Evolutionary conservation across 2,329 filamentous ascomycete genomes (phyloP), one percentile per base, ranked within the genome.

Genomic region (Claviceps digitariae): DNA sequence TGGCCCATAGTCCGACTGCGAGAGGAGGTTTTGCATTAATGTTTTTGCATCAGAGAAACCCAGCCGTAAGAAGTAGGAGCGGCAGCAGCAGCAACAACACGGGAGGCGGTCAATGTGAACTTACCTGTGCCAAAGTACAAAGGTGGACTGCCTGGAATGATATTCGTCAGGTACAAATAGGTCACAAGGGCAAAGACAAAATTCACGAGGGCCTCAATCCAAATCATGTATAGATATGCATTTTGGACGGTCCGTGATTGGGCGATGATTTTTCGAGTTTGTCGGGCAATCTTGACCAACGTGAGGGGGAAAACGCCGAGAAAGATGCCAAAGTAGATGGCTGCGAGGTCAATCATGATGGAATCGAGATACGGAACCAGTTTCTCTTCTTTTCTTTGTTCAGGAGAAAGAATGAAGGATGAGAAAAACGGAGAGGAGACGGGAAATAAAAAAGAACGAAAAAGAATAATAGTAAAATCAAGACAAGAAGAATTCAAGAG

Each of bases 181-280:
- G 62, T 63, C 15, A 63, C 55, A 5, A 63, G 53, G 27, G 61
- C 58, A 29, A 64, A 62, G 29, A 56, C 23, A 9, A 64, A 57
- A 34, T 64, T 64, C 8, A 62, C 61, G 9, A 57, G 7, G 1
- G 56, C 52, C 53, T 64, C 62, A 1, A 47, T 34, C 62, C 62
- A 64, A 21, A 64, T 61, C 60, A 64, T 60, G 29, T 60, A 63
- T 1, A 64, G 46, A 31, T 64, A 64, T 8, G 54, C 54, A 50
- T 60, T 62, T 17, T 51, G 56, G 41, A 57, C 52, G 15, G 51
- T 46, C 25, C 58, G 50, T 52, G 57, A 7, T 50, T 60, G 20
- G 51, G 52, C 41, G 34, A 59, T 20, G 15, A 64, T 63, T 1
- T 55, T 54, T 10, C 55, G 52, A 0, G 60, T 62, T 49, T 64